phyloP scores from a whole-genome alignment of 2,329 filamentous ascomycete genomes.

The Sporothrix sp. region DNA sequence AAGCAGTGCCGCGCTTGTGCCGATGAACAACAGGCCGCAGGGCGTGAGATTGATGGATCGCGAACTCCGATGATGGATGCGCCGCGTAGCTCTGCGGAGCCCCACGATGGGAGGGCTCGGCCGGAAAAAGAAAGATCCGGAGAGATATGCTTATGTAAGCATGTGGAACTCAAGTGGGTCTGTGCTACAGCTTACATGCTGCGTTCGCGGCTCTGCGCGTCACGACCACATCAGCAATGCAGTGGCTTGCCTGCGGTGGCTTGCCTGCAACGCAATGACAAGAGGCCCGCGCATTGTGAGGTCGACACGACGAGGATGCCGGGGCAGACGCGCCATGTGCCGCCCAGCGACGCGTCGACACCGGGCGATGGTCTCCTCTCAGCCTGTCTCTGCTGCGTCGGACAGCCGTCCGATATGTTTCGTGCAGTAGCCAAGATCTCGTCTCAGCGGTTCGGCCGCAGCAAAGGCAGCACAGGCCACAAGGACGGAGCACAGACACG shows the following conservation, averaged over 20 bases:
- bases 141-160: background rate
- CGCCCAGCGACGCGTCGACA: too few species aligned
- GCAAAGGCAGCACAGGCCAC: too few species aligned
- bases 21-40: background rate
- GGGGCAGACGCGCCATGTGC: too few species aligned
- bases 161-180: background rate
- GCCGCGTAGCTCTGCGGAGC: background rate
- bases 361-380: too few species aligned
- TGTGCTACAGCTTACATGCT: too few species aligned
- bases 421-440: background rate
- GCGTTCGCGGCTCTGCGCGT: too few species aligned
- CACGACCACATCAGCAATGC: background rate
- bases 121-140: conserved; percentile 7
- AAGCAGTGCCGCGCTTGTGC: background rate
- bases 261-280: too few species aligned
- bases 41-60: background rate
- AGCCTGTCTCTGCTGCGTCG: background rate
- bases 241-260: too few species aligned
- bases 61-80: conserved; percentile 1
- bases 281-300: too few species aligned
- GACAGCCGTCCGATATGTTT: background rate
- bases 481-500: too few species aligned
- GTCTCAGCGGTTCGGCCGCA: background rate
- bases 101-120: background rate
- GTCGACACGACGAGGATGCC: too few species aligned